phyloP scores from a whole-genome alignment of 2,329 filamentous ascomycete species.

The Geosmithia putterillii region DNA sequence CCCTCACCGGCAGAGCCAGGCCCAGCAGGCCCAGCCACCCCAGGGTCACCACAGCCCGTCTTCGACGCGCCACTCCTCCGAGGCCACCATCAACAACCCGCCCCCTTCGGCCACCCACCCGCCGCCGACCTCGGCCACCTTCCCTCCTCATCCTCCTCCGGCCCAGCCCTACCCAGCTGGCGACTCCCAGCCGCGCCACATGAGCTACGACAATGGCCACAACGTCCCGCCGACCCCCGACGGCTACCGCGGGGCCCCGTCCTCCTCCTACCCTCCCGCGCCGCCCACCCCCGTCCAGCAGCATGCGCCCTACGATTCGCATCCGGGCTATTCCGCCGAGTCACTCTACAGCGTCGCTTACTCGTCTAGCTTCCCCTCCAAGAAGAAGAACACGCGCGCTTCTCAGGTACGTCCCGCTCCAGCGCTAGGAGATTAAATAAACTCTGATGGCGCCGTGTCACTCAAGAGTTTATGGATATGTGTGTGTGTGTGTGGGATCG shows the following conservation, averaged over 20 bases:
- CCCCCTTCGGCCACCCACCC: slow-evolving; percentile 18
- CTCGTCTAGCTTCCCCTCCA: slow-evolving; percentile 26
- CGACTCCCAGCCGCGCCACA: slow-evolving; percentile 38
- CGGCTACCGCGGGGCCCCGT: slow-evolving; percentile 25
- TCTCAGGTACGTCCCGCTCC: slow-evolving; percentile 40
- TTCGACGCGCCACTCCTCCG: slow-evolving; percentile 34
- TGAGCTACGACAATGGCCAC: slow-evolving; percentile 37
- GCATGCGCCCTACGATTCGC: slow-evolving; percentile 23
- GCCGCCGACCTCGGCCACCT: slow-evolving; percentile 16
- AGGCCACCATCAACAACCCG: slow-evolving; percentile 16
- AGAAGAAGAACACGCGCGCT: slow-evolving; percentile 53
- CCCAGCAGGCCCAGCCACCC: too few species aligned
- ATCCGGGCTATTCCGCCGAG: slow-evolving; percentile 18
- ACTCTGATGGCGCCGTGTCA: neutral
- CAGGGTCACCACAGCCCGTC: too few species aligned
- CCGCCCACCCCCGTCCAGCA: slow-evolving; percentile 25
- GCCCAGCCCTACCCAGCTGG: too few species aligned
- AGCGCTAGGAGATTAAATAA: too few species aligned
- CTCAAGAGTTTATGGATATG: too few species aligned
- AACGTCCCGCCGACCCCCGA: slow-evolving; percentile 31
- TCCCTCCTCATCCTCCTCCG: slow-evolving; percentile 15
- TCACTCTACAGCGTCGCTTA: slow-evolving; percentile 25
- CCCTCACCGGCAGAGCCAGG: slow-evolving; percentile 36
- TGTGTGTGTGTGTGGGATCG: neutral
- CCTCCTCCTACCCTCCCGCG: slow-evolving; percentile 22